phyloP scores from a whole-genome alignment of 371 early-diverging fungal species.

The Rhizoclosmatium hyalinum region DNA sequence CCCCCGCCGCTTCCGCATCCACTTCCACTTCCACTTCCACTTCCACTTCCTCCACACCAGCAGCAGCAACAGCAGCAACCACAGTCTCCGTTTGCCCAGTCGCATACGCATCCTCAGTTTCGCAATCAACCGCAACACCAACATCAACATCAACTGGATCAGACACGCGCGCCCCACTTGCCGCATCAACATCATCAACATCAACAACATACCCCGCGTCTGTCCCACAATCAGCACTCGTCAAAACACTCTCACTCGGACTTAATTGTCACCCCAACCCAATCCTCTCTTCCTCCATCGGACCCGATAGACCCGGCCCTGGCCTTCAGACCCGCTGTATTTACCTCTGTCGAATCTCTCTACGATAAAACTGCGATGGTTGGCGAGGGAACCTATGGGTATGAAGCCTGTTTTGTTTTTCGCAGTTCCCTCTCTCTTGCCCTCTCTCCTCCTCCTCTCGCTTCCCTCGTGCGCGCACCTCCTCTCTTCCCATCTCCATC shows the following conservation, averaged over 20 bases:
- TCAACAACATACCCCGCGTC: background rate
- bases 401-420: constrained; percentile 29
- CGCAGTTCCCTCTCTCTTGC: constrained; percentile 4
- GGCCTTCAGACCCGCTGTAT: constrained; percentile 34
- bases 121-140: too few relatives aligned
- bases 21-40: background rate
- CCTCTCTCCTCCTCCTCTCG: background rate
- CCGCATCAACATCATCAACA: background rate
- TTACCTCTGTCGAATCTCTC: constrained; percentile 53
- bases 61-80: background rate
- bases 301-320: background rate
- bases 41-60: background rate
- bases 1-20: constrained; percentile 1
- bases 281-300: background rate
- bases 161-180: background rate
- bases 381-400: constrained; percentile 98
- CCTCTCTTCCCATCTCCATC: background rate
- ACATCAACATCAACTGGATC: background rate
- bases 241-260: background rate
- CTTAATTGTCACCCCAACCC: background rate
- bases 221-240: background rate
- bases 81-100: background rate
- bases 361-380: constrained; percentile 79
- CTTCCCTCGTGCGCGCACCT: background rate
- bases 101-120: background rate